Base-by-base conservation (phyloP, 2,329 filamentous ascomycete species). In the Paecilomyces formosus region DNA sequence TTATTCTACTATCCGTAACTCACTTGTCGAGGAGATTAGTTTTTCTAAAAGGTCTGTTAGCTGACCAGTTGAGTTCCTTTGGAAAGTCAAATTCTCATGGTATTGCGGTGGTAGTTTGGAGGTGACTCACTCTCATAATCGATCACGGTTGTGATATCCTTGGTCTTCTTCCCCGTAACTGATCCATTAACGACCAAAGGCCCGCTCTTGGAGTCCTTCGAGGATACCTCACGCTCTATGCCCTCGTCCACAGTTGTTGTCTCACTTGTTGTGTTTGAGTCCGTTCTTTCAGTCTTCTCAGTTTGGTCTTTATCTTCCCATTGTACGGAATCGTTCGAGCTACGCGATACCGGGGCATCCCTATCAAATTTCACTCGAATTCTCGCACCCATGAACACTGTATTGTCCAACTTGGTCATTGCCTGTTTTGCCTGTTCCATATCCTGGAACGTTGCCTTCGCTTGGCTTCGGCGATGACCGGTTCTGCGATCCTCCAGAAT, bases 391-490 rank as follows among this genome's bases (percentile, higher is more conserved):
- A 68, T 68, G 55, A 76, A 72, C 4, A 61, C 59, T 15, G 67
- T 60, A 31, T 72, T 72, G 59, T 76, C 71, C 56, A 72, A 70
- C 54, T 68, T 63, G 1, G 60, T 59, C 21, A 73, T 65, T 12
- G 70, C 71, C n/a, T 66, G 65, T 56, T 69, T 70, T 3, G 74
- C 74, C 33, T 75, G 72, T 0, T 76, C 73, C 12, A 64, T 60
- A 9, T 61, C 69, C 39, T 61, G 66, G 60, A 76, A 71, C 2
- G 68, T 71, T 3, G 70, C 67, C 7, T 65, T 70, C 1, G 69
- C 67, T 49, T 68, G 68, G 15, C 63, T 61, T 57, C 64, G 64
- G 15, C 63, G 65, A 22, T 63, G 59, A 11, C 62, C 58, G 11
- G 64, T 54, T 53, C 66, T 65, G 3, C 63, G 58, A 33, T 68